These are phyloP conservation scores for Xylariomycetidae sp. DNA, from an alignment of 2,329 filamentous ascomycete genomes.

Conservation along the genomic window DNA sequence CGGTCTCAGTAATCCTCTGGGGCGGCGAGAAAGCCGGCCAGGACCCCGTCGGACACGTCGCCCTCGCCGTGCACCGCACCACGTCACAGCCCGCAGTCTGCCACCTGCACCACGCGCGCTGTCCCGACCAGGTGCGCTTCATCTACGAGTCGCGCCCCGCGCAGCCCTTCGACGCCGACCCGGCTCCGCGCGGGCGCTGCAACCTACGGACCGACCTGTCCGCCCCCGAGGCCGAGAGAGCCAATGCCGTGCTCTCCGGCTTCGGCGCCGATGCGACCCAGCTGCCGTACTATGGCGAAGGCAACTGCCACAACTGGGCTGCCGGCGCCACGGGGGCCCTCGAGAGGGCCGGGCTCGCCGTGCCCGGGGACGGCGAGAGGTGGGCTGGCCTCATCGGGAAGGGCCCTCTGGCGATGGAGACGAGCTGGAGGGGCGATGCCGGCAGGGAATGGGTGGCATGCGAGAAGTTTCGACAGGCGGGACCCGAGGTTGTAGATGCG, in stretches of 20 bases:
- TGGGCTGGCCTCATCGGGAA: constrained; percentile 2
- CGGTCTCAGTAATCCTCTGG: constrained; percentile 5
- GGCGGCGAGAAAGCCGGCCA: constrained; percentile 5
- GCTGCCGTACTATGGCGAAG: constrained; percentile 2
- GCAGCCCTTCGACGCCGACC: constrained; percentile 2
- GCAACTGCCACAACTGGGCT: constrained; percentile 4
- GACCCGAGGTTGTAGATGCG: constrained; percentile 1
- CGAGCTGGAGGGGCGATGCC: not conserved
- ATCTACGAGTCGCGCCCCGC: constrained; percentile 1
- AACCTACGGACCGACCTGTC: constrained; percentile 2
- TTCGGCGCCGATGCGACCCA: constrained; percentile 2
- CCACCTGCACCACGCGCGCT: constrained; percentile 4
- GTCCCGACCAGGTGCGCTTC: constrained; percentile 2
- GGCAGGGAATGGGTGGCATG: constrained; percentile 2
- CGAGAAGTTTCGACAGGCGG: not conserved
- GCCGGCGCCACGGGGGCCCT: not conserved
- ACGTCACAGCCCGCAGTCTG: constrained; percentile 2
- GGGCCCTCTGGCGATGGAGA: constrained; percentile 3
- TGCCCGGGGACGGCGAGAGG: not conserved
- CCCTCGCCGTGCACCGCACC: constrained; percentile 1
- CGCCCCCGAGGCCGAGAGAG: not conserved
- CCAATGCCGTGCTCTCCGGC: not conserved
- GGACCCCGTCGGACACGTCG: constrained; percentile 1
- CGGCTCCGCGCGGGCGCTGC: constrained; percentile 3
- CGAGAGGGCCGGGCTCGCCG: constrained; percentile 3